These are phyloP conservation scores for Pleurotus tuoliensis DNA, from an alignment of 768 basidiomycete species.

Conservation along the genomic window DNA sequence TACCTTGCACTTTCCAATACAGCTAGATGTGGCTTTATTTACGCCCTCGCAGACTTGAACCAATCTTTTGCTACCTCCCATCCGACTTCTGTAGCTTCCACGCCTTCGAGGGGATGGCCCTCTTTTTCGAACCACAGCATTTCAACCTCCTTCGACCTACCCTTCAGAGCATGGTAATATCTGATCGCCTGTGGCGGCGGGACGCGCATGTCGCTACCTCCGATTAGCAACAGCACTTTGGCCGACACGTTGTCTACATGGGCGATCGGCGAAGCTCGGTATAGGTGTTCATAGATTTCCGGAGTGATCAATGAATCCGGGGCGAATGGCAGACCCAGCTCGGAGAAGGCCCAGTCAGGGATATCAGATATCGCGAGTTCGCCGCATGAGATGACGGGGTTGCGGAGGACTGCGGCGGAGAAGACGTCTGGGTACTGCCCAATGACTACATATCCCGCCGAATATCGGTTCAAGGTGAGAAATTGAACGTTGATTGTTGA, in stretches of 20 bases:
- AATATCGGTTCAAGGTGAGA: neutral
- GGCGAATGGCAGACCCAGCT: constrained; percentile 34
- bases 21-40: neutral
- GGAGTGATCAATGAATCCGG: constrained; percentile 38
- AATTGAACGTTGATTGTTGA: too few relatives aligned
- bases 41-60: constrained; percentile 25
- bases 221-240: constrained; percentile 57
- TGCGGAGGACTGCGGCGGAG: constrained; percentile 58
- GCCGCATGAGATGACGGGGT: constrained; percentile 64
- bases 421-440: constrained; percentile 60
- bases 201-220: constrained; percentile 58
- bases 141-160: constrained; percentile 39
- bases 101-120: constrained; percentile 59
- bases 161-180: constrained; percentile 66
- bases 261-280: constrained; percentile 51
- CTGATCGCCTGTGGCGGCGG: constrained; percentile 57
- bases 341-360: constrained; percentile 61
- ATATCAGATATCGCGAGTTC: constrained; percentile 60
- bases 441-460: constrained; percentile 39
- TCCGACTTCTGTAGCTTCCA: constrained; percentile 51
- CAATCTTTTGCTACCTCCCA: constrained; percentile 53
- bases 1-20: neutral
- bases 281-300: constrained; percentile 38
- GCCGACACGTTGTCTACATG: constrained; percentile 46
- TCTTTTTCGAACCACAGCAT: constrained; percentile 62